A percentile compares a stretch with the other conserved stretches of the same genome.
Conservation (phyloP, 169 alveolate genomes). For the Plasmodium malariae region DNA sequence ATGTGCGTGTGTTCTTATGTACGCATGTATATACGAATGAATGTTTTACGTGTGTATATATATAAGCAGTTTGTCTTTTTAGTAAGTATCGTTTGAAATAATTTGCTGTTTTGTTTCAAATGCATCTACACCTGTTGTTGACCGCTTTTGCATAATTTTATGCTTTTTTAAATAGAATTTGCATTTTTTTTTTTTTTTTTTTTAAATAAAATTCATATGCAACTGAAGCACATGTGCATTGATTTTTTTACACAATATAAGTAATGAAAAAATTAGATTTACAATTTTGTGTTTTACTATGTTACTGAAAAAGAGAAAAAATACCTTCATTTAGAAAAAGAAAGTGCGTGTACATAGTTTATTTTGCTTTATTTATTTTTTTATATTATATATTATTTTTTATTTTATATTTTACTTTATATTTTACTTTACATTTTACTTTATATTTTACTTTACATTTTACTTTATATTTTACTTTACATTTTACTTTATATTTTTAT, state of each 20-base stretch:
- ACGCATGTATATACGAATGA: too few relatives aligned
- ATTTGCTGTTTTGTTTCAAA: not conserved
- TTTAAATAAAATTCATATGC: not conserved
- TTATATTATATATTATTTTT: too few relatives aligned
- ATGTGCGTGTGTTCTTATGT: too few relatives aligned
- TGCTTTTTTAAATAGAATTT: not conserved
- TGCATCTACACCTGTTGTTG: not conserved
- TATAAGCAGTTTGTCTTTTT: not conserved
- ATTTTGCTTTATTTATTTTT: too few relatives aligned
- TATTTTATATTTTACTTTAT: too few relatives aligned
- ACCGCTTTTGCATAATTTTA: conserved; percentile 11
- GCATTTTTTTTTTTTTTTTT: conserved; percentile 17
- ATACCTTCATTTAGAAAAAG: not conserved
- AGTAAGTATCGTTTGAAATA: not conserved
- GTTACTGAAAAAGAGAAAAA: not conserved
- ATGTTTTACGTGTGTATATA: not conserved
- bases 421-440: too few relatives aligned
- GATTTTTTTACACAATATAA: not conserved
- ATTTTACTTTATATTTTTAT: too few relatives aligned
- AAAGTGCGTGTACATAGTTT: not conserved
- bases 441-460: too few relatives aligned
- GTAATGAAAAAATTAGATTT: not conserved
- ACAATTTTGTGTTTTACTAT: not conserved
- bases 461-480: too few relatives aligned
- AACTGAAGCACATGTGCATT: conserved; percentile 9